Conservation (phyloP, 164 flowering plant genomes). For the Pachysandra terminalis region DNA sequence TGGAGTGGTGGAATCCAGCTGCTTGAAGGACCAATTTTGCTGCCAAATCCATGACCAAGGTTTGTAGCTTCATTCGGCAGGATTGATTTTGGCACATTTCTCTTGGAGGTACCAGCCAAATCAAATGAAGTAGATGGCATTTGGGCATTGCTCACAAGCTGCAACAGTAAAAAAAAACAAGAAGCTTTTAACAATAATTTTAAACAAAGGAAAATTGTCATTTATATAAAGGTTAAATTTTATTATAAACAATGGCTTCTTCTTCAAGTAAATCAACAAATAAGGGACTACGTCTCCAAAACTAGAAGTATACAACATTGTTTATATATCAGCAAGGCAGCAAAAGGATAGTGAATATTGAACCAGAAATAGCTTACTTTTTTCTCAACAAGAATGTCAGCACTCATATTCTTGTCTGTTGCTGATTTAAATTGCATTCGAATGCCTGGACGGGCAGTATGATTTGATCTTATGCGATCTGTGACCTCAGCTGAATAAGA, state of each 20-base stretch:
- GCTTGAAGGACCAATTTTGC: slow-evolving; percentile 60
- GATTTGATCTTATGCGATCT: slow-evolving; percentile 47
- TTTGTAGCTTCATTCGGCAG: slow-evolving; percentile 48
- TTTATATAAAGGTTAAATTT: too few relatives aligned
- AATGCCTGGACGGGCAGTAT: slow-evolving; percentile 50
- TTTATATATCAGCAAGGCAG: too few relatives aligned
- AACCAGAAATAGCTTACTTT: slow-evolving; percentile 43
- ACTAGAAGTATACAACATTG: too few relatives aligned
- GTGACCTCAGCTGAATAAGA: slow-evolving; percentile 43
- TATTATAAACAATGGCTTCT: too few relatives aligned
- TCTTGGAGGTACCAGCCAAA: slow-evolving; percentile 47
- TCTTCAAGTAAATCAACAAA: too few relatives aligned
- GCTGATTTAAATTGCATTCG: slow-evolving; percentile 66
- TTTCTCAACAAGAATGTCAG: slow-evolving; percentile 48
- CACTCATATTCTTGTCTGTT: slow-evolving; percentile 36
- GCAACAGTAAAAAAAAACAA: too few relatives aligned
- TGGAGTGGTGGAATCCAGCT: slow-evolving; percentile 86
- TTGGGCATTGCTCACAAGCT: slow-evolving; percentile 44
- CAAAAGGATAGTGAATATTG: too few relatives aligned
- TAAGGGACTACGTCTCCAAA: too few relatives aligned
- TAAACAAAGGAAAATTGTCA: too few relatives aligned
- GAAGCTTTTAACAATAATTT: too few relatives aligned
- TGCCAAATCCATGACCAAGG: slow-evolving; percentile 37
- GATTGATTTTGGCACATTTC: slow-evolving; percentile 40
- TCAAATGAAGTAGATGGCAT: slow-evolving; percentile 61